Conservation (phyloP, 768 basidiomycete genomes). For the Lactarius quietus region DNA sequence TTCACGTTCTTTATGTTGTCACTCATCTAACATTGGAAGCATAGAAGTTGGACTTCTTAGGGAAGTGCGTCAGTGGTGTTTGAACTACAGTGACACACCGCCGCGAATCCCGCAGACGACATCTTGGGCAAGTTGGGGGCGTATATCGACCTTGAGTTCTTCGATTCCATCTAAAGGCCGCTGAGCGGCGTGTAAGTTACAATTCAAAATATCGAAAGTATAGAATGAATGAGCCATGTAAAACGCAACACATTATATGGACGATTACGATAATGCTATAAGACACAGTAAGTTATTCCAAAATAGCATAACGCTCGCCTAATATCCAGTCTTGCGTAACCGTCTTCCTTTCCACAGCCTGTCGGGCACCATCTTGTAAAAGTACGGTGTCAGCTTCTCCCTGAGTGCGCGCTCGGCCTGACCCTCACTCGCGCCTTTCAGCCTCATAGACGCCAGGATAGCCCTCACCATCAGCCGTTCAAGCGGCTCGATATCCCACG, state of each 20-base stretch:
- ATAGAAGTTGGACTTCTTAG: background rate
- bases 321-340: conserved; percentile 1
- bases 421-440: background rate
- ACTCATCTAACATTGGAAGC: background rate
- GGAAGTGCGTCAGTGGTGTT: background rate
- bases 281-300: background rate
- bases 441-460: background rate
- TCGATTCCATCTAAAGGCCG: no score
- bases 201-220: no score
- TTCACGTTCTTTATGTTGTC: background rate
- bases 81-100: no score
- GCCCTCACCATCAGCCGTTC: conserved; percentile 20
- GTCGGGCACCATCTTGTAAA: conserved; percentile 14
- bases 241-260: background rate
- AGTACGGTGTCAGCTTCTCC: conserved; percentile 6
- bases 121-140: no score
- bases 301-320: background rate
- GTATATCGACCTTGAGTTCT: no score
- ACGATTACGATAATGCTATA: background rate
- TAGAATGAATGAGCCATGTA: background rate
- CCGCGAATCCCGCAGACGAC: no score
- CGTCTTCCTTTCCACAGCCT: conserved; percentile 16
- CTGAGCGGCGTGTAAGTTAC: no score
- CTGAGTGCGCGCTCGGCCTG: conserved; percentile 1
- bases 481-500: conserved; percentile 24